phyloP scores from a whole-genome alignment of 495 filamentous ascomycete species.

The Pseudomonodictys pantanalensis region DNA sequence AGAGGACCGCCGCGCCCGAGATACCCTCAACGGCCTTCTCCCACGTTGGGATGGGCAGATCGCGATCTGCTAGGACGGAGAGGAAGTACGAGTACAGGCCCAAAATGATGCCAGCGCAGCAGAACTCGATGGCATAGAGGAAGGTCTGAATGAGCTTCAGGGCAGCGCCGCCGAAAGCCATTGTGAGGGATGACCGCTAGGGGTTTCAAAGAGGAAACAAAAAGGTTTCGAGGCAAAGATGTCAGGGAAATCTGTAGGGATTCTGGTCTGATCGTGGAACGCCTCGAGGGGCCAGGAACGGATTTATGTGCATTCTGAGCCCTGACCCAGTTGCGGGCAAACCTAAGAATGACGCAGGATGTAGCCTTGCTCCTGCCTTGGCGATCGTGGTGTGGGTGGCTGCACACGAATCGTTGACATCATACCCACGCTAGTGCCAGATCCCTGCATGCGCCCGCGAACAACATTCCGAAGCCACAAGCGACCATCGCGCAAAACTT shows the following conservation, averaged over 20 bases:
- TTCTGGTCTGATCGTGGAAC: no score
- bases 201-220: not conserved
- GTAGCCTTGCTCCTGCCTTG: no score
- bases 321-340: no score
- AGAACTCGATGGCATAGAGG: constrained; percentile 68
- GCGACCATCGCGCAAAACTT: no score
- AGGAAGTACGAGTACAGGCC: constrained; percentile 80
- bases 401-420: no score
- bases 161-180: constrained; percentile 48
- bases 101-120: constrained; percentile 67
- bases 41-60: constrained; percentile 59
- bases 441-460: no score
- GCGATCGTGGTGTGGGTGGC: no score
- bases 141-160: constrained; percentile 62
- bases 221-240: not conserved
- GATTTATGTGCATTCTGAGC: no score
- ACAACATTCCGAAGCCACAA: no score
- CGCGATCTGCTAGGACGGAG: constrained; percentile 56
- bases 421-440: no score
- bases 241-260: not conserved
- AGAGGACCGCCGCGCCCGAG: constrained; percentile 67
- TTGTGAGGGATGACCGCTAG: constrained; percentile 1
- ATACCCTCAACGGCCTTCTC: constrained; percentile 79
- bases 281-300: not conserved
- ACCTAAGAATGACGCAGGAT: no score